Base-by-base conservation (phyloP, 352 stramenopile species). In the Phytopythium sindhum region DNA sequence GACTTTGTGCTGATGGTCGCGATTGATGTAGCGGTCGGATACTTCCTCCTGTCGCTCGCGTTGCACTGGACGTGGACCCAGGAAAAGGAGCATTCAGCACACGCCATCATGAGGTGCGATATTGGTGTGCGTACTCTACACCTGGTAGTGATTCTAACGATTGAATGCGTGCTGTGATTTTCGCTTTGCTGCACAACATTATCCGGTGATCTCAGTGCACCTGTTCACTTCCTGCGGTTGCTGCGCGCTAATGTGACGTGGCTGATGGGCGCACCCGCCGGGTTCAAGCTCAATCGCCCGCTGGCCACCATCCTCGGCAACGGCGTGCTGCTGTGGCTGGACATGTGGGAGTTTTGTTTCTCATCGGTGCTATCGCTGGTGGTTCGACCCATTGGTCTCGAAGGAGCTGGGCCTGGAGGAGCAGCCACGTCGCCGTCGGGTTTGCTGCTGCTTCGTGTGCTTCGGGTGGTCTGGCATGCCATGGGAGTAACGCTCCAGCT, bases 211-310 rank as follows among this genome's bases (percentile, higher is more conserved):
- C 9, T 19, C 44, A 78, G 73, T 52, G 80, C 61, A 33, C 73
- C 75, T 15, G 58, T 14, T 50, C 44, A 52, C 31, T 72, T 89
- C 53, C 69, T 90, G 23, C 57, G 77, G 3, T 59, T 70, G 9
- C 67, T 93, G 19, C 81, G 80, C 23, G 63, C 65, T 4, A 78
- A 90, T n/a, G 78, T 93, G 9, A 67, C 78, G 33, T 93, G 85
- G 85, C 70, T 93, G 4, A 91, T 91, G 80, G 85, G 73, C 10
- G 81, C 83, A 0, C 85, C 85, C 28, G 85, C 85, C 42, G 85
- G 85, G 5, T 93, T 93, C 62, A 93, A 93, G 72, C 67, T 98
- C 9, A 98, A 98, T 65, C 78, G 89, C 7, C 79, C 90, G 1
- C 69, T 98, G 10, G 95, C 94, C 2, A 81, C 87, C 17, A 94